These are phyloP conservation scores for Chrysanthemum makinoi DNA, from an alignment of 129 eudicot genomes.

Conservation along the genomic window DNA sequence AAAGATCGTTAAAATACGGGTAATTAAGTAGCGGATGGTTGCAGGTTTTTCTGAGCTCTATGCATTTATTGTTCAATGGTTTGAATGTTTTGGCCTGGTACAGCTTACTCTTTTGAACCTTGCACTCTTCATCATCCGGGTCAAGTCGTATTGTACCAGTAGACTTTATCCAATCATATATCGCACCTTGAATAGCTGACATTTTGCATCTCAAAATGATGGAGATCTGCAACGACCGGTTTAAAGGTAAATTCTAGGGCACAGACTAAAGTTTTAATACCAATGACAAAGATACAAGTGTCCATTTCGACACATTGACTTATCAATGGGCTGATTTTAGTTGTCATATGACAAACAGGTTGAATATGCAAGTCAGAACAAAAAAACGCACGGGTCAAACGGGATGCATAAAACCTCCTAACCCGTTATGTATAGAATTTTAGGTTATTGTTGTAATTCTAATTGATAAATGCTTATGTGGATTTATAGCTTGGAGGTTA, in stretches of 20 bases:
- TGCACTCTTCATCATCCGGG: conserved; percentile 80
- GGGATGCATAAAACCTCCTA: too few relatives aligned
- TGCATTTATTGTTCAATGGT: conserved; percentile 75
- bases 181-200: conserved; percentile 84
- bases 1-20: conserved; percentile 73
- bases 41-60: conserved; percentile 96
- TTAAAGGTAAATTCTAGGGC: conserved; percentile 1
- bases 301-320: too few relatives aligned
- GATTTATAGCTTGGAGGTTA: too few relatives aligned
- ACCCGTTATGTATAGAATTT: too few relatives aligned
- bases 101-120: conserved; percentile 50
- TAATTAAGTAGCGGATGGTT: conserved; percentile 92
- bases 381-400: too few relatives aligned
- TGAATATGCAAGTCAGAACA: too few relatives aligned
- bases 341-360: too few relatives aligned
- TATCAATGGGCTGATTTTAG: too few relatives aligned
- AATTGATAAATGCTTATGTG: too few relatives aligned
- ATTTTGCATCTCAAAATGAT: conserved; percentile 78
- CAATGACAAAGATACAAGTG: too few relatives aligned
- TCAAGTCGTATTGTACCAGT: conserved; percentile 92
- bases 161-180: conserved; percentile 92
- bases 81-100: conserved; percentile 63
- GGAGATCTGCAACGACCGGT: conserved; percentile 59
- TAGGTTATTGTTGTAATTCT: too few relatives aligned
- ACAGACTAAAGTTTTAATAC: background rate